Evolutionary conservation across 2,329 filamentous ascomycete genomes (phyloP).

Genomic region (Xylariaceae sp.): DNA sequence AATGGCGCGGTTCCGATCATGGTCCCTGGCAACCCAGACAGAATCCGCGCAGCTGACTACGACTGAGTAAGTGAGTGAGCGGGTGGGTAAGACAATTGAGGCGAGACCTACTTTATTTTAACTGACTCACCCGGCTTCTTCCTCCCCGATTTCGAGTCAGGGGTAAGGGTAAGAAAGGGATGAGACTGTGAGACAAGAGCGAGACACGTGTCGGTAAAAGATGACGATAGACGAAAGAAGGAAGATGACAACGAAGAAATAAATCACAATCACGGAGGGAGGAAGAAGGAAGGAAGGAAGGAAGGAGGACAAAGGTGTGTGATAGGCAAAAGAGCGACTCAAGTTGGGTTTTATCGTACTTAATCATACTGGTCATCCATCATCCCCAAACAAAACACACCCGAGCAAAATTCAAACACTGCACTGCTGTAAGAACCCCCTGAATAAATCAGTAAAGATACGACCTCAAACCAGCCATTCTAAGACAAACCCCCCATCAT

Average conservation of each 20-base stretch:
- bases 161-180: no score
- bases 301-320: not conserved
- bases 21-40: constrained; percentile 7
- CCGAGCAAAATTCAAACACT: constrained; percentile 12
- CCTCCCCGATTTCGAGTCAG: no score
- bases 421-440: constrained; percentile 13
- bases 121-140: no score
- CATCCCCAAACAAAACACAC: constrained; percentile 22
- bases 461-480: constrained; percentile 10
- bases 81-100: no score
- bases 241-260: not conserved
- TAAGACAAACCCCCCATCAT: no score
- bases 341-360: constrained; percentile 33
- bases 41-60: constrained; percentile 6
- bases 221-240: not conserved
- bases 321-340: constrained; percentile 26
- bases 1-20: constrained; percentile 7
- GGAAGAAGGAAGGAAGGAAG: not conserved
- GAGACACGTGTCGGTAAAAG: no score
- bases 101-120: no score
- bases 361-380: constrained; percentile 21
- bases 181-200: no score
- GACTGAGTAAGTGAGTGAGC: no score
- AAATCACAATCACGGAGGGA: not conserved
- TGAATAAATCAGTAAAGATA: constrained; percentile 26